These are phyloP conservation scores for California macrophylla DNA, from an alignment of 441 rosid genomes.

Conservation along the genomic window DNA sequence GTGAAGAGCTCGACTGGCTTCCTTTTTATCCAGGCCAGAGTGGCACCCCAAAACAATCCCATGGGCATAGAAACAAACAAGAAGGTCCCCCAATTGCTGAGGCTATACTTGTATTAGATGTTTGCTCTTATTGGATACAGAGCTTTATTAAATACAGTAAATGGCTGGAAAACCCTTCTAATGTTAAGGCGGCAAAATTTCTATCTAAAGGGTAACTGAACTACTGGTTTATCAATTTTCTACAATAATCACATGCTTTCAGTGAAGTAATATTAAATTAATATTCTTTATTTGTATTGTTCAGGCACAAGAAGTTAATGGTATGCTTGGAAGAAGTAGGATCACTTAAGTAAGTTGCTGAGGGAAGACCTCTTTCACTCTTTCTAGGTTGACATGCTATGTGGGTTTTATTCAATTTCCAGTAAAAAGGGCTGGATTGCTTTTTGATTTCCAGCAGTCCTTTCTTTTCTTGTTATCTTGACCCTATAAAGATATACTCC, in stretches of 20 bases:
- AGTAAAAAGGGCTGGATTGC: not conserved
- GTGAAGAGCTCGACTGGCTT: conserved; percentile 99
- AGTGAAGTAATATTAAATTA: conserved; percentile 5
- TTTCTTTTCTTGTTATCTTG: not conserved
- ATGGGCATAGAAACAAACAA: conserved; percentile 48
- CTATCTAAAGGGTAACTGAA: conserved; percentile 71
- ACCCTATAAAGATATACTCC: not conserved
- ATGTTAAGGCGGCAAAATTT: conserved; percentile 80
- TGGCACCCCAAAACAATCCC: conserved; percentile 37
- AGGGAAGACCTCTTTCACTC: conserved; percentile 10
- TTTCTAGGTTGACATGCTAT: not conserved
- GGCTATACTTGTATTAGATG: conserved; percentile 58
- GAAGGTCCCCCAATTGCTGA: conserved; percentile 73
- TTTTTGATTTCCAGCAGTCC: not conserved
- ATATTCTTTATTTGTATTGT: conserved; percentile 18
- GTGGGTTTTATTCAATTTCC: conserved; percentile 5
- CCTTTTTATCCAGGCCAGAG: conserved; percentile 60
- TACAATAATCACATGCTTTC: conserved; percentile 7
- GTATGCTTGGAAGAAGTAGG: conserved; percentile 68
- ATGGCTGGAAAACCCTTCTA: conserved; percentile 84
- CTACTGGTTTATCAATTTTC: conserved; percentile 8
- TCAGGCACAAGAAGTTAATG: conserved; percentile 69
- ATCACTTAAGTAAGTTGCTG: conserved; percentile 49
- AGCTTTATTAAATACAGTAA: conserved; percentile 88
- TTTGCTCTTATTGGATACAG: conserved; percentile 90